A percentile compares a stretch with the other conserved stretches of the same genome.
phyloP scores from a whole-genome alignment of 306 rosid genomes.

The Canavalia gladiata region DNA sequence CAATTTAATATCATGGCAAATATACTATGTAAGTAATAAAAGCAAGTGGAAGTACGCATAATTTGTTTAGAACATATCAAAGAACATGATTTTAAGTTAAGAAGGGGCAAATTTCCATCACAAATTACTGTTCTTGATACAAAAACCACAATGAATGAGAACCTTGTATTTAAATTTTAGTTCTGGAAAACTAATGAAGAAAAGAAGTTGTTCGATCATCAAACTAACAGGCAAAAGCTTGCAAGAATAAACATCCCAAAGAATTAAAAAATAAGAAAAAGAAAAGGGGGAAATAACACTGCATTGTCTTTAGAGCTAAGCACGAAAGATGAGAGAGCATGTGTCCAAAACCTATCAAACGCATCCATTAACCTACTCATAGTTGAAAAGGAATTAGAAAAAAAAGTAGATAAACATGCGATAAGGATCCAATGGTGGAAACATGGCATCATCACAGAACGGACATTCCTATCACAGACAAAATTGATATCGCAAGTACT shows the following conservation, averaged over 20 bases:
- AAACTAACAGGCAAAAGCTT: constrained; percentile 1
- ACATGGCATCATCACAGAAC: constrained; percentile 5
- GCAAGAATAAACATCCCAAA: neutral
- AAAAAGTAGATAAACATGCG: neutral
- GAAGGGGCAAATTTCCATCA: neutral
- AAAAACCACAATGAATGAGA: constrained; percentile 14
- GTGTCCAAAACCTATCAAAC: constrained; percentile 18
- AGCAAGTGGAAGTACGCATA: constrained; percentile 29
- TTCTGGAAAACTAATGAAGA: neutral
- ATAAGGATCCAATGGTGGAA: neutral
- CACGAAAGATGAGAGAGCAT: neutral
- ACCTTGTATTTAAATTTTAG: constrained; percentile 1
- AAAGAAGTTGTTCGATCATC: neutral
- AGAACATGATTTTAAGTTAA: constrained; percentile 21
- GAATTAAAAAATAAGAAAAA: neutral
- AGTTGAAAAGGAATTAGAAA: neutral
- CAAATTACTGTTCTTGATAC: constrained; percentile 7
- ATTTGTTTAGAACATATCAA: constrained; percentile 11
- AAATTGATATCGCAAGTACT: neutral
- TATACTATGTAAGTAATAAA: neutral
- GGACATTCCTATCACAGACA: constrained; percentile 22
- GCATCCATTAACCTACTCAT: neutral
- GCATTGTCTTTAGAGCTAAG: neutral
- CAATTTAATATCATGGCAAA: constrained; percentile 13
- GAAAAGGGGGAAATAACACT: neutral